Percentiles rank a stretch among this genome's conserved stretches.
These are phyloP conservation scores for Oehlia diaphana DNA, from an alignment of 192 early-diverging fungal species.

Conservation along the genomic window DNA sequence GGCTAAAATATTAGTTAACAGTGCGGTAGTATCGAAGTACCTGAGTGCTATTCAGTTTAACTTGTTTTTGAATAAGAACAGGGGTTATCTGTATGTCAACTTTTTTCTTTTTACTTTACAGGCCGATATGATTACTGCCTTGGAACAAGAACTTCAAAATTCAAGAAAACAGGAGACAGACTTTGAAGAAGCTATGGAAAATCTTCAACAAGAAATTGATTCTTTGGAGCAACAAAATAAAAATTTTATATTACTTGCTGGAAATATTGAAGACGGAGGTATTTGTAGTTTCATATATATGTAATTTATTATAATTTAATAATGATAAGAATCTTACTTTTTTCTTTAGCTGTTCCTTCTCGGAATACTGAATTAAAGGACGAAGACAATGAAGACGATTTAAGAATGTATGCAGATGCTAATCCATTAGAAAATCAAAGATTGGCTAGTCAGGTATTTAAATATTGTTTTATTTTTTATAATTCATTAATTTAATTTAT, in stretches of 20 bases:
- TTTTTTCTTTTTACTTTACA: neutral
- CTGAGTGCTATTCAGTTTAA: too few relatives aligned
- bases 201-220: conserved; percentile 70
- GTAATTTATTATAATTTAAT: neutral
- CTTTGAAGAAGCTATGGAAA: conserved; percentile 72
- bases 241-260: conserved; percentile 44
- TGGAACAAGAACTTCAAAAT: conserved; percentile 62
- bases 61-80: too few relatives aligned
- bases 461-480: neutral
- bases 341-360: neutral
- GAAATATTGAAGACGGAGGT: conserved; percentile 38
- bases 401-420: neutral
- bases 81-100: too few relatives aligned
- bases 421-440: neutral
- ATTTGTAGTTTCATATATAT: neutral
- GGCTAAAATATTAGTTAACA: neutral
- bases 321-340: neutral
- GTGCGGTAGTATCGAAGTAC: too few relatives aligned
- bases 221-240: conserved; percentile 66
- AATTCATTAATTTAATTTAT: neutral
- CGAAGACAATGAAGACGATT: neutral
- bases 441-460: conserved; percentile 21
- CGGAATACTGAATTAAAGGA: neutral
- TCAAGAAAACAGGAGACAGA: conserved; percentile 61
- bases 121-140: conserved; percentile 56